Percentiles rank a stretch among this genome's conserved stretches.
Conservation (phyloP, 2,329 filamentous ascomycete genomes). For the Apiospora marii region DNA sequence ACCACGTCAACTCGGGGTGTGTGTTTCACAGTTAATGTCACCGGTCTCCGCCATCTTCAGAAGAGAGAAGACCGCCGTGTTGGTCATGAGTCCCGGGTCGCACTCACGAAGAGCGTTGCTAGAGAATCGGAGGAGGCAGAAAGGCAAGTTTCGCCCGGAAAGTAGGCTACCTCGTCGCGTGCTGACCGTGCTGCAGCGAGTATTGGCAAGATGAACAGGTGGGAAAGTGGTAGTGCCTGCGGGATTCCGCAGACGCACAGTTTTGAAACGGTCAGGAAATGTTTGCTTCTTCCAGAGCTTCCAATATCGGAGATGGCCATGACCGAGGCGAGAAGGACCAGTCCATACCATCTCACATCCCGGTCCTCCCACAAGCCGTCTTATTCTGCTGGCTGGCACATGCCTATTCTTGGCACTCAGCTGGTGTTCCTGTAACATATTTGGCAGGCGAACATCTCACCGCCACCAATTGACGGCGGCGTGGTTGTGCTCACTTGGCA, state of each 20-base stretch:
- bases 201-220: conserved; percentile 37
- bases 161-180: conserved; percentile 38
- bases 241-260: conserved; percentile 48
- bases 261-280: conserved; percentile 51
- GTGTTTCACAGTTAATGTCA: conserved; percentile 37
- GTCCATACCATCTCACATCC: conserved; percentile 30
- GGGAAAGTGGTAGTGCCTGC: conserved; percentile 37
- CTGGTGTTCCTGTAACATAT: conserved; percentile 3
- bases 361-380: conserved; percentile 40
- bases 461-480: not conserved
- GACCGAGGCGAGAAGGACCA: conserved; percentile 43
- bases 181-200: conserved; percentile 36
- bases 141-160: conserved; percentile 32
- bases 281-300: conserved; percentile 50
- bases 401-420: conserved; percentile 33
- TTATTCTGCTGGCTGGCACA: conserved; percentile 33
- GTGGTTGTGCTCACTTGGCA: not conserved
- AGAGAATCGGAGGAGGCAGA: conserved; percentile 29
- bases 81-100: conserved; percentile 36
- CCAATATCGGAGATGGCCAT: conserved; percentile 50
- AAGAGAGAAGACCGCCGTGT: conserved; percentile 30
- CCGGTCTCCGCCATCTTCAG: conserved; percentile 35
- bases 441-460: conserved; percentile 7
- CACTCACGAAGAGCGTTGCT: conserved; percentile 34
- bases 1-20: conserved; percentile 27